A percentile compares a stretch with the other conserved stretches of the same genome.
Evolutionary conservation across 108 stramenopile species (phyloP).

Genomic region (Fistulifera solaris): DNA sequence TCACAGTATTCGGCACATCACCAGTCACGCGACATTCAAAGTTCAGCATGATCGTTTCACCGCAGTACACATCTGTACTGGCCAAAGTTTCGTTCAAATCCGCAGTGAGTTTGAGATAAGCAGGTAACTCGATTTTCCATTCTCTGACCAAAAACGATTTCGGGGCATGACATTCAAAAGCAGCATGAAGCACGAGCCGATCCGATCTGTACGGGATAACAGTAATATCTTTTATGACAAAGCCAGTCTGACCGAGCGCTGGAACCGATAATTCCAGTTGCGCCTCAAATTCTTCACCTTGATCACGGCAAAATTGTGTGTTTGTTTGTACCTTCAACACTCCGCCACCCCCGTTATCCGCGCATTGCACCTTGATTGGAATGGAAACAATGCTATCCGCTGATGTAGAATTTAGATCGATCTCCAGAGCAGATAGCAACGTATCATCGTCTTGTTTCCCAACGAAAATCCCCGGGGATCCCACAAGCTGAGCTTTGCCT

Average conservation of each 20-base stretch:
- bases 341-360: background rate
- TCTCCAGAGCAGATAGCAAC: background rate
- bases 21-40: background rate
- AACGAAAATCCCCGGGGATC: slow-evolving; percentile 33
- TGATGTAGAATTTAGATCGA: too few relatives aligned
- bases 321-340: background rate
- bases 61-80: background rate
- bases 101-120: background rate
- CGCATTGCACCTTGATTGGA: background rate
- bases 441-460: background rate
- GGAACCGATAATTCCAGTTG: background rate
- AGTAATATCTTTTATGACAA: background rate
- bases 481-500: slow-evolving; percentile 39
- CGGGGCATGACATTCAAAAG: background rate
- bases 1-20: background rate
- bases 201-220: background rate
- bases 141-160: background rate
- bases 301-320: background rate
- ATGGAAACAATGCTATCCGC: background rate
- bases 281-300: background rate
- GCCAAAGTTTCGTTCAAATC: background rate
- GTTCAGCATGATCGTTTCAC: background rate
- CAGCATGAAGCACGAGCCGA: background rate
- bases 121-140: background rate
- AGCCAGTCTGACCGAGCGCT: background rate